Conservation (phyloP, 495 filamentous ascomycete species). For the Tuber microsphaerosporum region DNA sequence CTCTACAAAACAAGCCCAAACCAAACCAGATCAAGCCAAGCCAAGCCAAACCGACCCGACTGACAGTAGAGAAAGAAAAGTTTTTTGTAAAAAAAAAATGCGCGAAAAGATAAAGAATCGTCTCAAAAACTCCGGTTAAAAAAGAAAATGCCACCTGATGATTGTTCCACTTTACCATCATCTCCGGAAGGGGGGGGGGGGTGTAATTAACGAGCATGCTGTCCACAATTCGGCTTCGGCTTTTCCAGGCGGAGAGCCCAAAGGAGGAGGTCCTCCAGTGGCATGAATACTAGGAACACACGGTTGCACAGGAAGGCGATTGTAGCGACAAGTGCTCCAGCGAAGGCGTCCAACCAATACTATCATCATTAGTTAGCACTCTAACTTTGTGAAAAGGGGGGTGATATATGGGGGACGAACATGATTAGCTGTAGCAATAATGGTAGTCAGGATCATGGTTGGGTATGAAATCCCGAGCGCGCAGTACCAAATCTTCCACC, state of each 20-base stretch:
- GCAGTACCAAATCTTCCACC: constrained; percentile 48
- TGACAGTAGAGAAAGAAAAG: background rate
- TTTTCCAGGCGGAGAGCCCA: constrained; percentile 58
- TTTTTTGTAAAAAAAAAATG: background rate
- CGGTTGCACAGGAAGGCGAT: constrained; percentile 56
- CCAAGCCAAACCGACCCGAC: background rate
- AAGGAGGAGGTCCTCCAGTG: constrained; percentile 60
- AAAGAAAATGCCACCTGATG: constrained; percentile 5
- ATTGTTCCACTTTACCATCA: background rate
- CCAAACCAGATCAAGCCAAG: background rate
- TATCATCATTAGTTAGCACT: constrained; percentile 10
- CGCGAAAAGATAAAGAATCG: background rate
- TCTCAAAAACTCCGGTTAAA: constrained; percentile 2
- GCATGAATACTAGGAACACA: constrained; percentile 54
- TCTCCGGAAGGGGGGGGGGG: background rate
- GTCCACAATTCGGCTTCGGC: constrained; percentile 43
- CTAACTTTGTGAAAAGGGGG: background rate
- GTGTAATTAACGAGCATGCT: background rate
- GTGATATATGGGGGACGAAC: constrained; percentile 41
- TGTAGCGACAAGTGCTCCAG: constrained; percentile 54
- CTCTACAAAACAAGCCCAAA: background rate
- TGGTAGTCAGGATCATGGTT: constrained; percentile 57
- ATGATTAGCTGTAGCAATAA: constrained; percentile 68
- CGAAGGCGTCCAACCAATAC: constrained; percentile 60
- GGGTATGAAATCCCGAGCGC: constrained; percentile 59